Base-by-base conservation (phyloP, 805 yeast species). In the Ascoidea tarda region DNA sequence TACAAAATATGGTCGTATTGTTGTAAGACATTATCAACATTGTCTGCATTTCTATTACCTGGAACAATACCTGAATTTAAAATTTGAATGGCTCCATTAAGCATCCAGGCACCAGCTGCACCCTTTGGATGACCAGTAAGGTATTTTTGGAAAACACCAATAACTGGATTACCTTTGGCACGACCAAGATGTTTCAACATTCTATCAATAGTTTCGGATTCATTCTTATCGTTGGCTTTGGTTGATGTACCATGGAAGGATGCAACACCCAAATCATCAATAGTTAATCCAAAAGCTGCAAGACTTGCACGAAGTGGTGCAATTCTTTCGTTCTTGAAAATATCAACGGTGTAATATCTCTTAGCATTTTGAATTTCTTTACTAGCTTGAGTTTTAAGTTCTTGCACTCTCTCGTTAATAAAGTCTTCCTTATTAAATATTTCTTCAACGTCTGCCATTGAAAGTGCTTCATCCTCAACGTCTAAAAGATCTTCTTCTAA, bases 91-190 rank as follows among this genome's bases (percentile, higher is more conserved):
- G 88, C 96, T 72, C 99, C 99, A 71, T 93, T 95, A 79, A 93
- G 74, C 99, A 93, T 93, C 99, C 99, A 93, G 54, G 99, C 98
- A 78, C 97, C 99, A 54, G 99, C 99, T 63, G 99, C 99, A 80
- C 99, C 99, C 86, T 93, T 93, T 63, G 99, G 99, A 77, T 93
- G 99, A 73, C 99, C 99, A 63, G 99, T 93, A 66, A 93, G 80
- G 81, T 79, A 93, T 73, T 93, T 93, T 74, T 93, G 99, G 96
- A 95, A 91, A 53, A 93, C 95, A 79, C 98, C 97, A 61, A 84
- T 77, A 50, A 95, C 90, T 58, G 99, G 96, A 74, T 93, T 95
- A 74, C 99, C 99, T 74, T 87, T 89, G 53, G 96, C 74, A 74
- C 99, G 84, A 61, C 98, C 99, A 66, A 93, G 76, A 67, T 93